A percentile compares a stretch with the other conserved stretches of the same genome.
phyloP scores from a whole-genome alignment of 139 green algal genomes.

The Coelastrella sp. region DNA sequence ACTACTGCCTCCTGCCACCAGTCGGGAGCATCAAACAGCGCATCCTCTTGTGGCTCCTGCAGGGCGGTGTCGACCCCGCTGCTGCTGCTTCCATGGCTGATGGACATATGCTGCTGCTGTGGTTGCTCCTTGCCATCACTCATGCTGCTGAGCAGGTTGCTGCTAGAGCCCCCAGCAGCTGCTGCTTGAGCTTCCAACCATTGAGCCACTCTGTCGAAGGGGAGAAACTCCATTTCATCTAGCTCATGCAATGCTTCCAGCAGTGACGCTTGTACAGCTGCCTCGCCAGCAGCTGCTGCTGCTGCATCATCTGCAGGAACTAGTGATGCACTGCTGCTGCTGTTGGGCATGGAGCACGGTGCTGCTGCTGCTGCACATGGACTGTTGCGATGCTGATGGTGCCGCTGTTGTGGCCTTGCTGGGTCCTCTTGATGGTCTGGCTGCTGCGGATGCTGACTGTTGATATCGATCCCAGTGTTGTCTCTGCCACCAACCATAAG shows the following conservation, averaged over 20 bases:
- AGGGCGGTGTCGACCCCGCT: too few species aligned
- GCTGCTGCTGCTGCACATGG: slow-evolving; percentile 1
- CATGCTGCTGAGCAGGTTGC: background rate
- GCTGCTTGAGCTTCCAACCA: slow-evolving; percentile 35
- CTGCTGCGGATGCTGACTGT: background rate
- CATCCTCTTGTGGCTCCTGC: background rate
- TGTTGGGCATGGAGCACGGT: slow-evolving; percentile 3
- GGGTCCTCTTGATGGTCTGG: background rate
- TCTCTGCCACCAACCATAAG: background rate
- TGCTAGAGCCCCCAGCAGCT: slow-evolving; percentile 7
- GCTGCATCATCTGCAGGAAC: background rate
- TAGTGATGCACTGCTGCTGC: slow-evolving; percentile 29
- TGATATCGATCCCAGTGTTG: background rate
- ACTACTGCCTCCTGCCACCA: slow-evolving; percentile 42
- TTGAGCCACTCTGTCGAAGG: slow-evolving; percentile 14
- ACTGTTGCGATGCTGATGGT: background rate
- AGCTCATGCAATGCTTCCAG: slow-evolving; percentile 12
- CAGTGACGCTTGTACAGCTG: background rate
- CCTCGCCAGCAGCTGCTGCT: background rate
- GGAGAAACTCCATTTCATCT: slow-evolving; percentile 21
- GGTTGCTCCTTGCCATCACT: background rate
- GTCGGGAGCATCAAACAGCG: slow-evolving; percentile 37
- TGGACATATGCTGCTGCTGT: background rate
- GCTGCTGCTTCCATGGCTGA: background rate
- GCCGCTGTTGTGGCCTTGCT: background rate